Base-by-base conservation (phyloP, 768 basidiomycete species). In the Termitomyces sp. region DNA sequence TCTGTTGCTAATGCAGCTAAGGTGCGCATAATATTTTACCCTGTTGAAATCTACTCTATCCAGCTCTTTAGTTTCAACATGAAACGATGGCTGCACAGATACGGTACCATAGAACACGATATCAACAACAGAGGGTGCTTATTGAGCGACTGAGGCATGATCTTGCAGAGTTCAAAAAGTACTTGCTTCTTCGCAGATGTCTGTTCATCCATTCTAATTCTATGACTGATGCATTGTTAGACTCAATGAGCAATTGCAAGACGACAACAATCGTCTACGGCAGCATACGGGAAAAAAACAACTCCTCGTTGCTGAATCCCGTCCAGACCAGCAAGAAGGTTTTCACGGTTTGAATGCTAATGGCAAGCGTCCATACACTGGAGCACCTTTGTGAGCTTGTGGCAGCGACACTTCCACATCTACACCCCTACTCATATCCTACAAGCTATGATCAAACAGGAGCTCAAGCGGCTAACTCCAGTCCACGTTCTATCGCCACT, bases 11-110 rank as follows among this genome's bases (percentile, higher is more conserved):
- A 80, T 63, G 81, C 90, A 18, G 78, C 81, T 51, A 89, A 88
- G 78, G 90, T 88, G 65, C 55, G 56, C 26, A 20, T 52, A 31
- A 29, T n/a, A 41, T 33, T 33, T 42, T 13, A n/a, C 39, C 34
- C 51, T 20, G 4, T 48, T 13, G 28, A 46, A 41, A 26, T 20
- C 51, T 7, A 44, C 41, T 45, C 48, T 37, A 51, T 44, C 45
- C 41, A 36, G 22, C 42, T 31, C 46, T 52, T 20, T 62, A 92
- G 90, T 91, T 91, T 64, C 91, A 94, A 70, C 84, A 88, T 71
- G 87, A 90, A 62, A 81, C 82, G 12, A 80, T 92, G 72, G 84
- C 84, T 5, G 75, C 80, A 31, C 83, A 90, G 59, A 79, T 90
- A 44, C 79, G 82, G 45, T 80, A 82, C 60, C 87, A 86, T 65